Conservation (phyloP, 768 basidiomycete genomes). For the Inosperma sp. region DNA sequence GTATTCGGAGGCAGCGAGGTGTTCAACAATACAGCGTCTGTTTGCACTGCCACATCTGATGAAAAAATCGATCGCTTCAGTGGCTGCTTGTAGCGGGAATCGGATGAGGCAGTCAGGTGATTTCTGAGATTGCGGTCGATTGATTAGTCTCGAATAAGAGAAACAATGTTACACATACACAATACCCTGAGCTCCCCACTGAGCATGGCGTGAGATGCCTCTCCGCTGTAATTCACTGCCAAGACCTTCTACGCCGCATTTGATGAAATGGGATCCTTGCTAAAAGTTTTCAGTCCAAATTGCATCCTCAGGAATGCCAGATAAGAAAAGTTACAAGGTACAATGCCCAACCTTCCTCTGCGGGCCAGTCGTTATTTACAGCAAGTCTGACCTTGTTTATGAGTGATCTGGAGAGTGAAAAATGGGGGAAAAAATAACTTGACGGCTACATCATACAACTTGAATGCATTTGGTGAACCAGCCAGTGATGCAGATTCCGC, state of each 20-base stretch:
- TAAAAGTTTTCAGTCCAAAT: conserved; percentile 22
- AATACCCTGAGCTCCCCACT: conserved; percentile 72
- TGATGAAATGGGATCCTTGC: conserved; percentile 70
- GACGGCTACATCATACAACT: conserved; percentile 65
- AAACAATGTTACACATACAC: conserved; percentile 41
- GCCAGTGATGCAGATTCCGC: conserved; percentile 62
- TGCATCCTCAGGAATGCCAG: neutral
- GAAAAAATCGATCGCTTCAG: conserved; percentile 54
- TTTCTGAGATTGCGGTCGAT: conserved; percentile 32
- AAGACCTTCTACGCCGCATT: conserved; percentile 59
- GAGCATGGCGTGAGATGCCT: conserved; percentile 59
- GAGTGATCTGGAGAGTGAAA: neutral
- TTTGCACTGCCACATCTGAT: conserved; percentile 61
- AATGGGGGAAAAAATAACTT: conserved; percentile 42
- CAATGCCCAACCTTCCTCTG: conserved; percentile 68
- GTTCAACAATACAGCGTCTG: conserved; percentile 37
- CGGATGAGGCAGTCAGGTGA: conserved; percentile 44
- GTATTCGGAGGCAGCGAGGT: conserved; percentile 22
- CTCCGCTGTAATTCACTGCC: conserved; percentile 64
- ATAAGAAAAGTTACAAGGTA: conserved; percentile 45
- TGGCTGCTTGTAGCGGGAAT: conserved; percentile 42
- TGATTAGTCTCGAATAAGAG: neutral
- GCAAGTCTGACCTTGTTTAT: conserved; percentile 42
- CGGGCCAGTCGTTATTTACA: conserved; percentile 62
- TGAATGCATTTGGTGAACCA: conserved; percentile 54